Evolutionary conservation across 1,284 basidiomycete species (phyloP), one percentile per base, ranked within the genome.

Genomic region (Stereum hirsutum): DNA sequence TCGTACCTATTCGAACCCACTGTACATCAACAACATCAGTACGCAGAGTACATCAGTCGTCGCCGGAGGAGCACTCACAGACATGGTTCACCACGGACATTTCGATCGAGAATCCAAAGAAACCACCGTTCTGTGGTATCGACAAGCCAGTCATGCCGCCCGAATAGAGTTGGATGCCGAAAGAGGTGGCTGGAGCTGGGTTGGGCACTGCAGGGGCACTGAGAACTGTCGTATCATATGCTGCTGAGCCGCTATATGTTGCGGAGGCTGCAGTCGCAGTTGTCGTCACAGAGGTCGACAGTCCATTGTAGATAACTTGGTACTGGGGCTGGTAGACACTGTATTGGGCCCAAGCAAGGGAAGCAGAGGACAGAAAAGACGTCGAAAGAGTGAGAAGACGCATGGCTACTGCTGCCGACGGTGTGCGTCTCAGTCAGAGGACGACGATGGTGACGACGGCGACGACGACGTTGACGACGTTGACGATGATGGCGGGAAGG

Each of bases 101-200:
- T 53, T 74, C 72, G 37, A 75, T 60, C 1, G 66, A 69, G 51
- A 73, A 68, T 11, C 72, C 72, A 11, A 70, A 51, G 46, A 73
- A 72, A 47, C 68, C 66, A 17, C 69, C 68, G 10, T 28, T 36
- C 34, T 44, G 39, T 7, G 25, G 35, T 11, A 49, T 54, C 49
- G 65, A 43, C 20, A 66, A 30, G 49, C 54, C 42, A 1, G 52
- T 46, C 28, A 69, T 65, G 3, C 58, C 64, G 19, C 61, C 64
- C 19, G 55, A 63, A 32, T 62, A 54, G 12, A 77, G 53, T 41
- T 66, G 61, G 7, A 75, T 53, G 14, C 52, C 50, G 52, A 78
- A 72, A 27, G 63, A 52, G 3, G 55, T 68, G 2, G 60, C 53
- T 23, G 68, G 57, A 8, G 59, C 51, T 15, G 65, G 65, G 43